Conservation (phyloP, 2,329 filamentous ascomycete genomes). For the Diplodia corticola region DNA sequence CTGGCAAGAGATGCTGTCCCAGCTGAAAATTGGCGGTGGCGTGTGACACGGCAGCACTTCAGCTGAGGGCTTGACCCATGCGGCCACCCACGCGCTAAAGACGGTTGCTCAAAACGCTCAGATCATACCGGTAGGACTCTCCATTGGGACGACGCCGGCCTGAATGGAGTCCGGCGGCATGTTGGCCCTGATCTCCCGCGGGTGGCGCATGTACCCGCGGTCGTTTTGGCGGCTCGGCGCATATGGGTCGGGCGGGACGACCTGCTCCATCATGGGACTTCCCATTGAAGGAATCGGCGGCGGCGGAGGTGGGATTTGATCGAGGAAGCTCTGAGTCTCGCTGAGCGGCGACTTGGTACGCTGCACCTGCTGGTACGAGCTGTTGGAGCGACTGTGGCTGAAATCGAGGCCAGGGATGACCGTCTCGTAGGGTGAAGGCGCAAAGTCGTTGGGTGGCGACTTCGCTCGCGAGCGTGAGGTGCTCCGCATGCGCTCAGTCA, state of each 20-base stretch:
- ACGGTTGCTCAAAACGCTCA: not conserved
- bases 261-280: conserved; percentile 40
- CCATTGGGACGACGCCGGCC: conserved; percentile 41
- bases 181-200: conserved; percentile 51
- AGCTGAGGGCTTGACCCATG: not conserved
- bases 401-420: conserved; percentile 27
- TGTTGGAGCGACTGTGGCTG: conserved; percentile 23
- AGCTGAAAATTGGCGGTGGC: not conserved
- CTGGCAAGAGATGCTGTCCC: not conserved
- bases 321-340: conserved; percentile 29
- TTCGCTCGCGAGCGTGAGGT: conserved; percentile 55
- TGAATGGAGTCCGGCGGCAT: conserved; percentile 51
- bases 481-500: conserved; percentile 61
- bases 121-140: conserved; percentile 37
- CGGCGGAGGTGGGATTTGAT: conserved; percentile 40
- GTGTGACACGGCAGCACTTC: conserved; percentile 4
- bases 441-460: conserved; percentile 43
- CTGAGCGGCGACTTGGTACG: conserved; percentile 30
- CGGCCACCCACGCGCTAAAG: not conserved
- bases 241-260: conserved; percentile 38
- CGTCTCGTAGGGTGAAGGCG: conserved; percentile 46
- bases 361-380: conserved; percentile 21
- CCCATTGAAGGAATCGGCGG: conserved; percentile 31
- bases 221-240: conserved; percentile 8
- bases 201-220: conserved; percentile 39